Base-by-base conservation (phyloP, 2,329 filamentous ascomycete genomes). In the Gnomoniopsis sp. region DNA sequence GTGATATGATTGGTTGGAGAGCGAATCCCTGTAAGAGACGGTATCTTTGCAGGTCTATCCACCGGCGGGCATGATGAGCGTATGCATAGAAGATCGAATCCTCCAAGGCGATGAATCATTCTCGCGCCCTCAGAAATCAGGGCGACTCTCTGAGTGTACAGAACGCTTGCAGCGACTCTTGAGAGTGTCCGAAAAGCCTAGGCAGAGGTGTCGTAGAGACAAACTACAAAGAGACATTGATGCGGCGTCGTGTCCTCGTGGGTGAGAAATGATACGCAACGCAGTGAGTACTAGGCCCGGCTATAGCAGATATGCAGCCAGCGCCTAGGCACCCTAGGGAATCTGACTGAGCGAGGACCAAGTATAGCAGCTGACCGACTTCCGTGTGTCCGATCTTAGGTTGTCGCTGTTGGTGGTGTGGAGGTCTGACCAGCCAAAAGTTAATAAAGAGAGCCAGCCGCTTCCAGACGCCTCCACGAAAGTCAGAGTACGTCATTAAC, bases 1-100 rank as follows among this genome's bases (percentile, higher is more conserved):
- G 26, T n/a, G 21, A 49, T 33, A 15, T 55, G 53, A 55, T 55
- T 55, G 53, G 53, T 17, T 43, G 10, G 22, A 41, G 22, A 41
- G 22, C 21, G 30, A 8, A 55, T 41, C 53, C 53, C 10, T 55
- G 53, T 11, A 33, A 34, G 22, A 33, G 49, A 41, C 53, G 43
- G 43, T n/a, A 49, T 49, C 46, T 41, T 21, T 49, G 43, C 30
- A 48, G 46, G 30, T 21, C 34, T 41, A 49, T 23, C 49, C 56
- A 49, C 46, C 44, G 34, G 43, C 44, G 56, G 56, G 56, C 56
- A 58, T 57, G 49, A 53, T 48, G 41, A 33, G 19, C 6, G 15
- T 6, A 22, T n/a, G 36, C 14, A 57, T 14, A 34, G 15, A 23
- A 26, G 12, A 22, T 38, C 21, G 48, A 50, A 41, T n/a, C 4